These are phyloP conservation scores for Acanthamoeba castellanii DNA, from an alignment of 208 protist species.

Conservation along the genomic window DNA sequence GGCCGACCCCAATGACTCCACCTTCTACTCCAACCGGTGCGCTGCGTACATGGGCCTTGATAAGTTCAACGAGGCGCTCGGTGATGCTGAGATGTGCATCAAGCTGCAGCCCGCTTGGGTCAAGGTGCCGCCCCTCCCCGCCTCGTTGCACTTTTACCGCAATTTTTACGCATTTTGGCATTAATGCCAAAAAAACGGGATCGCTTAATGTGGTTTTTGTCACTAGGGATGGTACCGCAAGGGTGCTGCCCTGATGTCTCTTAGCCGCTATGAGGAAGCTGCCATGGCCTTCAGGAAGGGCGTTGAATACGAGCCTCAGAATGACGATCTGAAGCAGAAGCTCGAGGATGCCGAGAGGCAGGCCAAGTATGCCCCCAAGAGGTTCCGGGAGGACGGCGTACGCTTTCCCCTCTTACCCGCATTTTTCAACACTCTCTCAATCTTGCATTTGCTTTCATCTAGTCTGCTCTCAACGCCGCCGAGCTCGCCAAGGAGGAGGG, in stretches of 20 bases:
- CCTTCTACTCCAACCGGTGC: slow-evolving; percentile 89
- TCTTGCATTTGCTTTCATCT: slow-evolving; percentile 8
- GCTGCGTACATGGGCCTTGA: slow-evolving; percentile 79
- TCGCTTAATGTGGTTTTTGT: neutral
- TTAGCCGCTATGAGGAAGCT: slow-evolving; percentile 79
- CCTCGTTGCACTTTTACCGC: neutral
- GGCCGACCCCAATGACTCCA: slow-evolving; percentile 85
- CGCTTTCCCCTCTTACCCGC: neutral
- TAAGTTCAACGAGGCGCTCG: slow-evolving; percentile 84
- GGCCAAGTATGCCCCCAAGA: slow-evolving; percentile 34
- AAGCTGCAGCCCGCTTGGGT: slow-evolving; percentile 87
- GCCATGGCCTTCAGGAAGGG: slow-evolving; percentile 79
- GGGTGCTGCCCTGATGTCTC: slow-evolving; percentile 82
- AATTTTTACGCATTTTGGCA: neutral
- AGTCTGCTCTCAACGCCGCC: slow-evolving; percentile 4
- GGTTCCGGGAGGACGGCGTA: slow-evolving; percentile 64
- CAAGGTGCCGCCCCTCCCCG: slow-evolving; percentile 81
- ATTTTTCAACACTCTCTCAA: neutral
- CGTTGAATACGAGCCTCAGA: slow-evolving; percentile 74
- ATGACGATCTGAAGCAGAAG: slow-evolving; percentile 62
- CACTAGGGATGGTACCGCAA: slow-evolving; percentile 83
- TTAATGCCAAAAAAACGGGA: neutral
- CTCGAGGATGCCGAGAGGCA: slow-evolving; percentile 64
- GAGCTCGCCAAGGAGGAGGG: slow-evolving; percentile 87
- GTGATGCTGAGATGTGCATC: slow-evolving; percentile 87